phyloP scores from a whole-genome alignment of 306 rosid species.

The Medicago lupulina region DNA sequence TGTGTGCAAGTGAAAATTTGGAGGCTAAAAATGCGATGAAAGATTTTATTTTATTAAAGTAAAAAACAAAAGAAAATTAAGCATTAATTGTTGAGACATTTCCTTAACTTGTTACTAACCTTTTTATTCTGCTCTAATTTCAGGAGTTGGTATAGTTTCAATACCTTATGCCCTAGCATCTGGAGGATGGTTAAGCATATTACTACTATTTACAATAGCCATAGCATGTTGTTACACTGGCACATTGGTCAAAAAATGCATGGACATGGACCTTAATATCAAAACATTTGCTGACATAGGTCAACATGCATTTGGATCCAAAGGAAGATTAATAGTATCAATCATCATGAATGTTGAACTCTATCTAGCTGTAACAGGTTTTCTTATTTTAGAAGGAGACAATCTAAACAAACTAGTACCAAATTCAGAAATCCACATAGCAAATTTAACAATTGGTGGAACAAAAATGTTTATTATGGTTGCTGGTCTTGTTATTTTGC shows the following conservation, averaged over 20 bases:
- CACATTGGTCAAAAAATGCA: conserved; percentile 70
- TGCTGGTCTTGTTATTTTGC: conserved; percentile 63
- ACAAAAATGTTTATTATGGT: conserved; percentile 53
- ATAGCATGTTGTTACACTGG: conserved; percentile 66
- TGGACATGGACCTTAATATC: conserved; percentile 71
- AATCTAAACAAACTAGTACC: conserved; percentile 68
- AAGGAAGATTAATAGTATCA: conserved; percentile 65
- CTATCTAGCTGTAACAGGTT: conserved; percentile 75
- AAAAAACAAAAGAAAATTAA: too few relatives aligned
- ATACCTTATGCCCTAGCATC: conserved; percentile 78
- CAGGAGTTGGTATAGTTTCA: conserved; percentile 87
- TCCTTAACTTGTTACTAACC: too few relatives aligned
- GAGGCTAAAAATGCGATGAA: too few relatives aligned
- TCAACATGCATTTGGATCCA: conserved; percentile 71
- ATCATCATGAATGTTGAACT: conserved; percentile 70
- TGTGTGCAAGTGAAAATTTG: too few relatives aligned
- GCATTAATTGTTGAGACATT: too few relatives aligned
- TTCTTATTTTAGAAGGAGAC: conserved; percentile 77
- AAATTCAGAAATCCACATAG: conserved; percentile 42
- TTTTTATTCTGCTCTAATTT: conserved; percentile 4
- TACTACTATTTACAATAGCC: conserved; percentile 62
- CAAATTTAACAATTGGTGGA: conserved; percentile 56
- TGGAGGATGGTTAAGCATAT: conserved; percentile 87
- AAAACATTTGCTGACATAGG: conserved; percentile 79
- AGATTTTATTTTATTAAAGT: too few relatives aligned